These are phyloP conservation scores for Colletotrichum tropicale DNA, from an alignment of 2,329 filamentous ascomycete species.

Conservation along the genomic window DNA sequence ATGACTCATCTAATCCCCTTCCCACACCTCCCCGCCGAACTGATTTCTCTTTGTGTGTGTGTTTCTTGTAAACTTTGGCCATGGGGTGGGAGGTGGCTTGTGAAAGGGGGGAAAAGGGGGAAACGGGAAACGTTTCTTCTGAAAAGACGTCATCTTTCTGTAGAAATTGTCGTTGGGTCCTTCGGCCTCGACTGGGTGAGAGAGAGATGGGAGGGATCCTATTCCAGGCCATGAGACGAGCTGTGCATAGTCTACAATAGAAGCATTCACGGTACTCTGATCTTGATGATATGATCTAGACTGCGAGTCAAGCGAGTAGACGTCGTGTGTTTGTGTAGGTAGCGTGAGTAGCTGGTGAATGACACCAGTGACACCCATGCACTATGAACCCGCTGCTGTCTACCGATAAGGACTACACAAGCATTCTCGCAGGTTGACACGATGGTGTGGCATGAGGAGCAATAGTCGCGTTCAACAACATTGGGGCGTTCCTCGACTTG, in stretches of 20 bases:
- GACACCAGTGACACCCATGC: neutral
- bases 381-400: neutral
- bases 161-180: neutral
- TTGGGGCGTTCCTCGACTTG: neutral
- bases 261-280: constrained; percentile 13
- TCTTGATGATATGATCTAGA: neutral
- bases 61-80: constrained; percentile 14
- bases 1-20: neutral
- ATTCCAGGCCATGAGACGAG: neutral
- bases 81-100: neutral
- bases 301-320: neutral
- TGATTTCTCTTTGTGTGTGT: constrained; percentile 12
- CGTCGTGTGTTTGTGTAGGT: neutral
- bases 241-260: constrained; percentile 18
- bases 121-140: neutral
- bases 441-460: neutral
- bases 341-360: neutral
- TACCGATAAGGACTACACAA: neutral
- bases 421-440: neutral
- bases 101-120: neutral
- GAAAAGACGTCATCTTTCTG: neutral
- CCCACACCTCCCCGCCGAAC: neutral
- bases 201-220: neutral
- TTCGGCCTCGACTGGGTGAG: neutral
- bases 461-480: neutral